phyloP scores from a whole-genome alignment of 495 filamentous ascomycete species.

The Podospora pseudopauciseta region DNA sequence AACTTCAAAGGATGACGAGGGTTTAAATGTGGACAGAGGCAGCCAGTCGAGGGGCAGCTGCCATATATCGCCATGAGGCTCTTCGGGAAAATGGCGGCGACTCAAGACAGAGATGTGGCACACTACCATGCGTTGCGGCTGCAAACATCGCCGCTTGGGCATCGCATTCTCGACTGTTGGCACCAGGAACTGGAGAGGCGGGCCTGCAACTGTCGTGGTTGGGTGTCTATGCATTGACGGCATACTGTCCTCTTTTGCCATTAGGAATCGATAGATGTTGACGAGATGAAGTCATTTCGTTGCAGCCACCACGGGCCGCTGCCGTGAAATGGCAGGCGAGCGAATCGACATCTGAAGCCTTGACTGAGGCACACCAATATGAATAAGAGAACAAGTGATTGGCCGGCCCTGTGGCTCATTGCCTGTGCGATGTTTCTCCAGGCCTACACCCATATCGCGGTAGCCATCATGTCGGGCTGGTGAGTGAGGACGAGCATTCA shows the following conservation, averaged over 20 bases:
- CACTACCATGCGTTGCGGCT: too few relatives aligned
- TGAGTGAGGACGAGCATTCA: background rate
- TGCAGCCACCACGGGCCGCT: background rate
- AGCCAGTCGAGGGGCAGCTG: background rate
- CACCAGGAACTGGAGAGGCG: background rate
- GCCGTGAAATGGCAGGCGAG: background rate
- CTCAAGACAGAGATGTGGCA: background rate
- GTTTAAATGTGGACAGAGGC: slow-evolving; percentile 7
- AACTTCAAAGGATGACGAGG: background rate
- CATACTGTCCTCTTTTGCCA: background rate
- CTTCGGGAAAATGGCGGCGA: background rate
- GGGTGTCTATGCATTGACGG: slow-evolving; percentile 5
- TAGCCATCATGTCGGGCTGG: background rate
- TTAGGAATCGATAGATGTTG: background rate
- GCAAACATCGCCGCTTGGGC: background rate
- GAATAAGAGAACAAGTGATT: background rate
- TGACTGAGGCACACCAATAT: background rate
- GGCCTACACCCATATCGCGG: background rate
- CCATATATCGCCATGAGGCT: slow-evolving; percentile 8
- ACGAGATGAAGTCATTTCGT: background rate
- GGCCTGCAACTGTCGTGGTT: background rate
- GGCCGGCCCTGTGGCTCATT: background rate
- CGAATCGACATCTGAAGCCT: background rate
- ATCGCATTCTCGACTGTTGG: background rate
- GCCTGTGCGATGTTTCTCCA: background rate